phyloP scores from a whole-genome alignment of 1,284 basidiomycete genomes.

The Termitomyces sp. region DNA sequence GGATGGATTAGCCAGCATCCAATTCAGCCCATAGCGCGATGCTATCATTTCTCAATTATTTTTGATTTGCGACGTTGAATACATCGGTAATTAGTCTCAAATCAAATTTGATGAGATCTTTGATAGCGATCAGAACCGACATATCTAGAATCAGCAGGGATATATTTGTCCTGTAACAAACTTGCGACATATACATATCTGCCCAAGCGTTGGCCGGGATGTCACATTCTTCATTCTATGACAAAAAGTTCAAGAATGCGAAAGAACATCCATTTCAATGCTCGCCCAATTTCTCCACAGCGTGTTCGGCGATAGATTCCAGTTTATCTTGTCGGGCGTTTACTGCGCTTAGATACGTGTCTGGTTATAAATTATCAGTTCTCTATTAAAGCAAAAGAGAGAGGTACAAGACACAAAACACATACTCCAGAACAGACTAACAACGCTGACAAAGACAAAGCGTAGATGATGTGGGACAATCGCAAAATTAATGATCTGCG shows the following conservation, averaged over 20 bases:
- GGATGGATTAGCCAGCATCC: background rate
- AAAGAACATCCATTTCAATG: background rate
- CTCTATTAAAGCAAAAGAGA: background rate
- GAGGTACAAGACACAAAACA: slow-evolving; percentile 13
- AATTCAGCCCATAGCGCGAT: background rate
- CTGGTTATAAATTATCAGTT: slow-evolving; percentile 16
- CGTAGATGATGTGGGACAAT: slow-evolving; percentile 76
- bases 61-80: background rate
- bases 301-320: background rate
- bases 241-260: background rate
- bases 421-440: slow-evolving; percentile 85
- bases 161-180: too few species aligned
- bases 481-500: slow-evolving; percentile 79
- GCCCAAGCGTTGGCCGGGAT: too few species aligned
- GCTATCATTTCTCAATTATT: too few species aligned
- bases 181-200: too few species aligned
- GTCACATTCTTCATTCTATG: too few species aligned
- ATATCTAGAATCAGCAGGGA: too few species aligned
- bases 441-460: slow-evolving; percentile 72
- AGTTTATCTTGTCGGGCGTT: slow-evolving; percentile 24
- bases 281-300: background rate
- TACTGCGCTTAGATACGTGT: slow-evolving; percentile 34
- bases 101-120: background rate
- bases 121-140: background rate
- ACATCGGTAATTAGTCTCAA: background rate